Evolutionary conservation across 2,329 filamentous ascomycete genomes (phyloP).

Genomic region (Penicillium nordicum): DNA sequence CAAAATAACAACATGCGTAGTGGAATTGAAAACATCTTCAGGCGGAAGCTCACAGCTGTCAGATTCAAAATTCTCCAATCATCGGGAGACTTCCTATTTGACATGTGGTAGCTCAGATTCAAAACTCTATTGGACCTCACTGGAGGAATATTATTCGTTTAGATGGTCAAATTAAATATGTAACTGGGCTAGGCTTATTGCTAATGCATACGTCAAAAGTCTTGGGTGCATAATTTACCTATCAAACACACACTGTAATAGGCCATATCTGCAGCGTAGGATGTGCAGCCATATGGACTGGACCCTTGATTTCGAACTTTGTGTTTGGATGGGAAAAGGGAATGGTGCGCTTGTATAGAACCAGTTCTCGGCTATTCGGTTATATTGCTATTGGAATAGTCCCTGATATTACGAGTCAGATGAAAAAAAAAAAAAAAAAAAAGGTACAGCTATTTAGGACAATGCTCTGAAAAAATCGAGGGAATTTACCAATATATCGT

Average conservation of each 20-base stretch:
- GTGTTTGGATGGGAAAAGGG: not conserved
- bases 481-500: not conserved
- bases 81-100: not conserved
- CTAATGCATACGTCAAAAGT: constrained; percentile 12
- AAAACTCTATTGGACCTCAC: not conserved
- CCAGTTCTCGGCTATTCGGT: not conserved
- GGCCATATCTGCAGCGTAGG: constrained; percentile 10
- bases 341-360: not conserved
- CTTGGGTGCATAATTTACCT: constrained; percentile 9
- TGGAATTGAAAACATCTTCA: not conserved
- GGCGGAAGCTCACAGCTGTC: not conserved
- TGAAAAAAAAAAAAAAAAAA: not conserved
- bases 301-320: not conserved
- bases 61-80: not conserved
- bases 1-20: not conserved
- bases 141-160: not conserved
- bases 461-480: not conserved
- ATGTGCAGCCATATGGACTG: not conserved
- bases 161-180: not conserved
- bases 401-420: not conserved
- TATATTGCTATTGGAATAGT: not conserved
- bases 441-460: not conserved
- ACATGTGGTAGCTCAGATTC: constrained; percentile 13
- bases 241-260: constrained; percentile 12
- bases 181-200: constrained; percentile 11